Base-by-base conservation (phyloP, 1,284 basidiomycete genomes). In the Testicularia cyperi region DNA sequence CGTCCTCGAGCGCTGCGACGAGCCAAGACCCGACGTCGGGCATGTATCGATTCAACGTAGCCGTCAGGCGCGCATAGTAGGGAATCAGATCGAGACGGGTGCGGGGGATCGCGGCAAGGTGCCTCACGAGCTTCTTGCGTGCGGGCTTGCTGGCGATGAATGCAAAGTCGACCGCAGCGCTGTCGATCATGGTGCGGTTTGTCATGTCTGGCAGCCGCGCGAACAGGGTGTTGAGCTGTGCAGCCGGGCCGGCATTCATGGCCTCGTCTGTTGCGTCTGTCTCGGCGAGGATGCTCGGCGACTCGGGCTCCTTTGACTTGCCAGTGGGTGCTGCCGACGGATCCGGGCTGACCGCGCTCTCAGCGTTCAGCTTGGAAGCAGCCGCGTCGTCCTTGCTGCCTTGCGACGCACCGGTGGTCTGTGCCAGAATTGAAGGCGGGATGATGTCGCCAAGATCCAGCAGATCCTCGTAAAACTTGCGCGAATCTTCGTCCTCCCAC, bases 401-500 rank as follows among this genome's bases (percentile, higher is more conserved):
- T 2, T 26, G 16, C 18, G 14, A 29, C 3, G 32, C 22, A 3
- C 53, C 52, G 12, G 51, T 44, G 2, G 51, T 46, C 36, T 49
- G 38, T 4, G 91, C 92, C 14, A 98, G 80, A 18, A 97, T 82
- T 27, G 85, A 85, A 37, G 84, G 85, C 0, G 95, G 95, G 0
- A 97, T 90, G 48, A 91, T 88, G 53, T 94, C 90, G 52, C 86
- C 87, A 31, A 98, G 78, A 74, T 98, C 94, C 41, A 90, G 83
- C 24, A 96, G 80, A 57, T 97, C 91, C 75, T 97, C 92, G 73
- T 88, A 98, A 78, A 96, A 98, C 38, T 86, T 82, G 29, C 88
- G 83, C 74, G 97, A 92, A 78, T 98, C 95, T 58, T 98, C 95
- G 69, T 98, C 95, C 74, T 92, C 90, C 95, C 95, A 99, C 70